Conservation (phyloP, 2,329 filamentous ascomycete genomes). For the Diaporthe velutina region DNA sequence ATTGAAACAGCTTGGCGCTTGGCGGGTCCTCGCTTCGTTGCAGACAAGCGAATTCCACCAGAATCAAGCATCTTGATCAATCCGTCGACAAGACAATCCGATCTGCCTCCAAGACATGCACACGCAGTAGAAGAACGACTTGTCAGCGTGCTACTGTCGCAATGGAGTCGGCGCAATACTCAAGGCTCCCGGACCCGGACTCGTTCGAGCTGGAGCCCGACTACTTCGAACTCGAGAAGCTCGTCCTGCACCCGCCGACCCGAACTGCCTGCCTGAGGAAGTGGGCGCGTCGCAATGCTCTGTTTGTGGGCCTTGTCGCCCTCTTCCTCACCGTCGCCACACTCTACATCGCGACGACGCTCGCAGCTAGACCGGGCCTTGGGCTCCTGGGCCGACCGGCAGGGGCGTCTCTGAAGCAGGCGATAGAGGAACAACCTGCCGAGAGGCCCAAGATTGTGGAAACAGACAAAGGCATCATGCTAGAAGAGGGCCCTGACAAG, state of each 20-base stretch:
- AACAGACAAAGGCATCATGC: background rate
- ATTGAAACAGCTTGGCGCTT: conserved; percentile 37
- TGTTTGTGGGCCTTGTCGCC: conserved; percentile 25
- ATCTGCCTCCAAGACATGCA: conserved; percentile 9
- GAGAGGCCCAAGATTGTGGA: background rate
- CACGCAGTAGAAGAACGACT: background rate
- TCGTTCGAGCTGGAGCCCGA: conserved; percentile 35
- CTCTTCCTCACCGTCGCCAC: conserved; percentile 33
- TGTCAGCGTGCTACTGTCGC: background rate
- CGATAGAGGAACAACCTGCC: conserved; percentile 1
- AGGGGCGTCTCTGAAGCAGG: conserved; percentile 24
- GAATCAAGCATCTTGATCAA: background rate
- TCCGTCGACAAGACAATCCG: background rate
- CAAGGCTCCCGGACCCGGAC: conserved; percentile 32
- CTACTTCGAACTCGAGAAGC: conserved; percentile 27
- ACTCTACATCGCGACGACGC: conserved; percentile 21
- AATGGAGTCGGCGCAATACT: conserved; percentile 36
- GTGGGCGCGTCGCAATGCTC: conserved; percentile 28
- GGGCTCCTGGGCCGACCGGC: background rate
- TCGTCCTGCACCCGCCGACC: conserved; percentile 11
- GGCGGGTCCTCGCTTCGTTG: conserved; percentile 23
- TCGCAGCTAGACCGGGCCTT: conserved; percentile 14
- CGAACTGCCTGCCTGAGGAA: background rate
- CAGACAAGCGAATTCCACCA: background rate
- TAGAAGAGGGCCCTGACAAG: conserved; percentile 6